These are phyloP conservation scores for Botrytis squamosa DNA, from an alignment of 2,329 filamentous ascomycete species.

Conservation along the genomic window DNA sequence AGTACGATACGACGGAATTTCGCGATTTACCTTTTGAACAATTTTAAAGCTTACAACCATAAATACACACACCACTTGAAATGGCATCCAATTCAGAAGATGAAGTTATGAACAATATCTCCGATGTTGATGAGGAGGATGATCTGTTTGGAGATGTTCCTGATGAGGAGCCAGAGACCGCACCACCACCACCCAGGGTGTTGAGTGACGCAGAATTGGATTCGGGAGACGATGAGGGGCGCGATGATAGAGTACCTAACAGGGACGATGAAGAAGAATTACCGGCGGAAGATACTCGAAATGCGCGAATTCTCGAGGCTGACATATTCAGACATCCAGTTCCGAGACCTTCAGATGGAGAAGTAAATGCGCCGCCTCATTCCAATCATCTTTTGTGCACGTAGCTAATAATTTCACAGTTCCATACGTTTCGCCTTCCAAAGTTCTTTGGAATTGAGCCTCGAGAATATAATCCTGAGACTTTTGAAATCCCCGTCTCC, in stretches of 20 bases:
- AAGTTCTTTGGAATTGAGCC: slow-evolving; percentile 70
- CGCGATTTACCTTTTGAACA: neutral
- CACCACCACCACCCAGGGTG: slow-evolving; percentile 38
- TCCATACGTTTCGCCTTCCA: slow-evolving; percentile 70
- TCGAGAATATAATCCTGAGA: slow-evolving; percentile 62
- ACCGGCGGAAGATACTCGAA: slow-evolving; percentile 43
- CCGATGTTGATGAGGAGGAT: slow-evolving; percentile 53
- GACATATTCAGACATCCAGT: slow-evolving; percentile 67
- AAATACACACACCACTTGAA: neutral
- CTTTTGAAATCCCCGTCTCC: slow-evolving; percentile 62
- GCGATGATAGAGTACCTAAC: slow-evolving; percentile 57
- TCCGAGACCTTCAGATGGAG: slow-evolving; percentile 69
- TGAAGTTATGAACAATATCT: slow-evolving; percentile 41
- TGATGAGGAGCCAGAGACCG: slow-evolving; percentile 34
- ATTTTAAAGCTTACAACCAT: neutral
- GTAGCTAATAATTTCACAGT: slow-evolving; percentile 44
- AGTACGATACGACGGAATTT: neutral
- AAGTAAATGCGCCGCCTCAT: slow-evolving; percentile 46
- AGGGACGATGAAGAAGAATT: slow-evolving; percentile 42
- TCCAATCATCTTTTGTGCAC: neutral
- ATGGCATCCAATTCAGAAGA: slow-evolving; percentile 36
- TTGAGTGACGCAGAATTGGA: slow-evolving; percentile 61
- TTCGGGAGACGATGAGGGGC: slow-evolving; percentile 60
- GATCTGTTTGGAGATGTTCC: slow-evolving; percentile 63
- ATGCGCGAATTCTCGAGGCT: slow-evolving; percentile 60